These are phyloP conservation scores for Colletotrichum limetticola DNA, from an alignment of 2,329 filamentous ascomycete genomes.

Conservation along the genomic window DNA sequence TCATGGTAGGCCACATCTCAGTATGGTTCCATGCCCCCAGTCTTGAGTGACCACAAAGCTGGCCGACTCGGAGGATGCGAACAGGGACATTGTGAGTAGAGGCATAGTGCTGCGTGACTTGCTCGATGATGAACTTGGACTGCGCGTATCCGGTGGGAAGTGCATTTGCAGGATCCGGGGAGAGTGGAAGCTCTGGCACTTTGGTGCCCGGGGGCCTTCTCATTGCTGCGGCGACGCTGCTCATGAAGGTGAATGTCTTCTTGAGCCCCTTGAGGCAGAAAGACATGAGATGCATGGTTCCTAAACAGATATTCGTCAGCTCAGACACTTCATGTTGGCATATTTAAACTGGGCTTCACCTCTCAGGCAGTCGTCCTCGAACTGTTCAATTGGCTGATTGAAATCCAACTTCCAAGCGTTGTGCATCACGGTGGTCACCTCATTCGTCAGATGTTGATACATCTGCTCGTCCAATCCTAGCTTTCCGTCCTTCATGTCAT, in stretches of 20 bases:
- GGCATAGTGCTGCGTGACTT: conserved; percentile 5
- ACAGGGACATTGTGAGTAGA: neutral
- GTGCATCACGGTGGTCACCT: conserved; percentile 20
- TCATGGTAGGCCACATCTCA: conserved; percentile 28
- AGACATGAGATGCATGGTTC: conserved; percentile 4
- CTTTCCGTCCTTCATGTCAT: conserved; percentile 3
- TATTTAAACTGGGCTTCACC: neutral
- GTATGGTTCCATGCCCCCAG: conserved; percentile 19
- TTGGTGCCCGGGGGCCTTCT: neutral
- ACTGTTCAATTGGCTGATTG: conserved; percentile 25
- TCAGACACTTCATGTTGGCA: rapidly evolving
- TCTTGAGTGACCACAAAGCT: conserved; percentile 3
- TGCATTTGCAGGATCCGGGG: neutral
- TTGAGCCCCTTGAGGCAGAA: neutral
- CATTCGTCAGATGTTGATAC: neutral
- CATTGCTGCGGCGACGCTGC: conserved; percentile 30
- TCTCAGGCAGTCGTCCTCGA: conserved; percentile 13
- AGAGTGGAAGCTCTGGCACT: neutral
- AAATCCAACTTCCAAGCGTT: conserved; percentile 30
- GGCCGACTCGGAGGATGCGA: conserved; percentile 7
- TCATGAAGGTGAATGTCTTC: conserved; percentile 23
- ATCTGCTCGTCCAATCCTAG: neutral
- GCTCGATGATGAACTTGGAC: conserved; percentile 25
- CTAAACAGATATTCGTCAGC: neutral
- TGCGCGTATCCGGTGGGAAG: conserved; percentile 22